A percentile compares a stretch with the other conserved stretches of the same genome.
phyloP scores from a whole-genome alignment of 2,329 filamentous ascomycete species.

The Botrytis byssoidea region DNA sequence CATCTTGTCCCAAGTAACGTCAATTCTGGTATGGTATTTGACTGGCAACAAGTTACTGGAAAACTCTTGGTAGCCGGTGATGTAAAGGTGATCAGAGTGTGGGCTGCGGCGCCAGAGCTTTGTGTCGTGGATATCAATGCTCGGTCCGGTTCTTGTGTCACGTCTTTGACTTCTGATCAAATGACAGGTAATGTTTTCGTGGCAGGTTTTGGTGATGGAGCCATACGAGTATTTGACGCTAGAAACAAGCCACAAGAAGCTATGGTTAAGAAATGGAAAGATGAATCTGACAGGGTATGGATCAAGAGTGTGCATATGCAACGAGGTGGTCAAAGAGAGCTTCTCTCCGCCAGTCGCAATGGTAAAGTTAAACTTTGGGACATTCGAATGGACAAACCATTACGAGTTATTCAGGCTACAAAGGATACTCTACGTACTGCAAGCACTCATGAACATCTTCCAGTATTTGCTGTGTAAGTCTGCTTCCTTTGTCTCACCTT shows the following conservation, averaged over 20 bases:
- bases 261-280: slow-evolving; percentile 97
- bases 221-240: slow-evolving; percentile 90
- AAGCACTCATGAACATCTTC: slow-evolving; percentile 92
- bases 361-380: slow-evolving; percentile 97
- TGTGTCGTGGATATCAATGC: slow-evolving; percentile 93
- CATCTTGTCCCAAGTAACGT: slow-evolving; percentile 93
- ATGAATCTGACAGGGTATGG: slow-evolving; percentile 83
- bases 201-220: slow-evolving; percentile 93
- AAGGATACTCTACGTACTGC: slow-evolving; percentile 78
- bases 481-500: not conserved
- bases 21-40: slow-evolving; percentile 93
- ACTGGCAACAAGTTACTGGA: slow-evolving; percentile 98
- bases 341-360: slow-evolving; percentile 86
- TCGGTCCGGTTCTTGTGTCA: slow-evolving; percentile 91
- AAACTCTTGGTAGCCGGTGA: slow-evolving; percentile 94
- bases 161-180: slow-evolving; percentile 92
- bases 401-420: slow-evolving; percentile 72
- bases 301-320: slow-evolving; percentile 96
- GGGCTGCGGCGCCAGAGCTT: slow-evolving; percentile 91
- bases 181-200: slow-evolving; percentile 96
- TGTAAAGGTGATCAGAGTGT: slow-evolving; percentile 90
- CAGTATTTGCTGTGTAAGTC: slow-evolving; percentile 89
- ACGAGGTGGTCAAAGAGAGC: slow-evolving; percentile 85
- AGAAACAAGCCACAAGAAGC: slow-evolving; percentile 78
- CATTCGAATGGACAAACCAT: slow-evolving; percentile 77